phyloP scores from a whole-genome alignment of 257 asterid species.

The Linaria vulgaris region DNA sequence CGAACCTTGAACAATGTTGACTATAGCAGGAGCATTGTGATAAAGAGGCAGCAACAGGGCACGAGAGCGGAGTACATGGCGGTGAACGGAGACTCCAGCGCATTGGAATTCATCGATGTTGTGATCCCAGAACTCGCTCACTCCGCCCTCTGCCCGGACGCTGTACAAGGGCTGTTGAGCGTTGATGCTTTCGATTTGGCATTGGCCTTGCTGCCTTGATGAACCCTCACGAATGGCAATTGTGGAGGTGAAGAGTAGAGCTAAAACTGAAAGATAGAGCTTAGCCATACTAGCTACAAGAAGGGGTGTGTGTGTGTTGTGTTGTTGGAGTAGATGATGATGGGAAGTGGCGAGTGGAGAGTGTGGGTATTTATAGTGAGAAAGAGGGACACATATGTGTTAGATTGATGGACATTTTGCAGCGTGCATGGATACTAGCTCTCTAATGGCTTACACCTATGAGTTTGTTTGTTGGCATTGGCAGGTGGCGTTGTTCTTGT shows the following conservation, averaged over 20 bases:
- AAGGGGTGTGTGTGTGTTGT: not conserved
- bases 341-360: slow-evolving; percentile 36
- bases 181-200: slow-evolving; percentile 28
- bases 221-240: slow-evolving; percentile 1
- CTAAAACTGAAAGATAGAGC: slow-evolving; percentile 9
- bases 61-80: slow-evolving; percentile 36
- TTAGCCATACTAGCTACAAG: not conserved
- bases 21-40: slow-evolving; percentile 48
- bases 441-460: slow-evolving; percentile 43
- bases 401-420: slow-evolving; percentile 49
- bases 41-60: slow-evolving; percentile 52
- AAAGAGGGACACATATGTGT: slow-evolving; percentile 35
- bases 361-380: slow-evolving; percentile 34
- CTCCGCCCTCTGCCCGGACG: slow-evolving; percentile 34
- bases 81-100: slow-evolving; percentile 54
- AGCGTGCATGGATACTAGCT: slow-evolving; percentile 43
- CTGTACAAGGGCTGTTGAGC: slow-evolving; percentile 18
- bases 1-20: slow-evolving; percentile 47
- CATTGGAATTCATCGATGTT: slow-evolving; percentile 48
- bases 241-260: slow-evolving; percentile 12
- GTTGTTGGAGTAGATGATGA: too few species aligned
- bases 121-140: slow-evolving; percentile 30
- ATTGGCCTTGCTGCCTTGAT: slow-evolving; percentile 19
- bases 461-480: slow-evolving; percentile 24
- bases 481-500: slow-evolving; percentile 32